A percentile compares a stretch with the other conserved stretches of the same genome.
Evolutionary conservation across 2,329 filamentous ascomycete genomes (phyloP).

Genomic region (Colletotrichum liriopes): DNA sequence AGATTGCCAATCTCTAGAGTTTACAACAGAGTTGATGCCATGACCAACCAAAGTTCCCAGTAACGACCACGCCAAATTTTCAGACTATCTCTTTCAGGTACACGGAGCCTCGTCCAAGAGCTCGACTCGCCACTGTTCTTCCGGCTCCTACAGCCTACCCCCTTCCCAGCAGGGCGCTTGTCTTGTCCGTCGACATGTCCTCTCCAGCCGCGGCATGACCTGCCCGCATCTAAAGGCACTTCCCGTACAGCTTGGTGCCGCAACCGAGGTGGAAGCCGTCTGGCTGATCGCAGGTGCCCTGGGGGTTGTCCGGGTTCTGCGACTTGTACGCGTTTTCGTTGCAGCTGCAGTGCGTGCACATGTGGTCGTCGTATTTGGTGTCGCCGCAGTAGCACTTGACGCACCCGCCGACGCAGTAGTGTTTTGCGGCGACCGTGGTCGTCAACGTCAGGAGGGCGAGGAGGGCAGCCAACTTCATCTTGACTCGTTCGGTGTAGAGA

Average conservation of each 20-base stretch:
- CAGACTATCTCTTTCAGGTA: not conserved
- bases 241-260: not conserved
- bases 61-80: not conserved
- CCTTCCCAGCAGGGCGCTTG: not conserved
- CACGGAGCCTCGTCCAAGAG: not conserved
- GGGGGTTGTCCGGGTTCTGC: not conserved
- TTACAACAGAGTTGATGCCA: not conserved
- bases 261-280: not conserved
- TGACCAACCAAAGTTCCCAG: not conserved
- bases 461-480: not conserved
- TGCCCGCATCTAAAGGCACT: not conserved
- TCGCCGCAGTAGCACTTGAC: conserved; percentile 15
- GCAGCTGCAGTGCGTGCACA: not conserved
- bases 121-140: not conserved
- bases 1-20: not conserved
- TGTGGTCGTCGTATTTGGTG: not conserved
- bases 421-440: not conserved
- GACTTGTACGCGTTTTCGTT: conserved; percentile 11
- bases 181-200: not conserved
- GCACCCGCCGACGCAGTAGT: conserved; percentile 10
- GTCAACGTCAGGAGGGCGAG: not conserved
- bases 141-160: not conserved
- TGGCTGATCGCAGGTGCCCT: conserved; percentile 14
- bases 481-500: not conserved
- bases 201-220: not conserved